Percentiles rank a stretch among this genome's conserved stretches.
These are phyloP conservation scores for Gymnopilus dilepis DNA, from an alignment of 768 basidiomycete genomes.

Conservation along the genomic window DNA sequence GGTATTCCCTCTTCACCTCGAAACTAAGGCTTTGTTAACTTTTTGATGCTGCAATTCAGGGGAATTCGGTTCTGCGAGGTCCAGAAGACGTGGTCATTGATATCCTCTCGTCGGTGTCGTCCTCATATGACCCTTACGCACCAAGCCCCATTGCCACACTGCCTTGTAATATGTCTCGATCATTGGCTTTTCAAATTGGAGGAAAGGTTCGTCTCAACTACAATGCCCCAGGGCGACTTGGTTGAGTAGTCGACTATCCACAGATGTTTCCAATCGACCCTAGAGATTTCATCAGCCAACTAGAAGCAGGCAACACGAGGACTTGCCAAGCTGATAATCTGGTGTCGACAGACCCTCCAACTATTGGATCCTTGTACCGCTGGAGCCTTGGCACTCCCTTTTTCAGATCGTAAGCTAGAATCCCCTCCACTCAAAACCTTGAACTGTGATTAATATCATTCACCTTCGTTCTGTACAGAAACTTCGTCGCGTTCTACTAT, in stretches of 20 bases:
- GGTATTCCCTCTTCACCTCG: constrained; percentile 40
- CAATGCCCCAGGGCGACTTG: not conserved
- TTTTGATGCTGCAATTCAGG: constrained; percentile 40
- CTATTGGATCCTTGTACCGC: constrained; percentile 55
- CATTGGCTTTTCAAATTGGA: constrained; percentile 65
- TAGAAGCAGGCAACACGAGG: constrained; percentile 37
- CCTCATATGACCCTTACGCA: constrained; percentile 35
- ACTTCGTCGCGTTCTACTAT: constrained; percentile 69
- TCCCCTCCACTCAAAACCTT: not conserved
- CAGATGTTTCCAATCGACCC: constrained; percentile 72
- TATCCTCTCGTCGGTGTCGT: constrained; percentile 46
- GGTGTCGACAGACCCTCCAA: constrained; percentile 65
- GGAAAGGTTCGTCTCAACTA: constrained; percentile 43
- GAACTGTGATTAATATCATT: not conserved
- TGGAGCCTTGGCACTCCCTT: constrained; percentile 81
- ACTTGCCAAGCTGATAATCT: constrained; percentile 61
- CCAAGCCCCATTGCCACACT: constrained; percentile 36
- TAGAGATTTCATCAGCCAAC: constrained; percentile 63
- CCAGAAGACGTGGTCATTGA: constrained; percentile 65
- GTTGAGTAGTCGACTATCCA: not conserved
- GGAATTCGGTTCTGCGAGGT: constrained; percentile 74
- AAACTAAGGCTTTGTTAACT: not conserved
- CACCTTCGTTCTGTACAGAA: constrained; percentile 39
- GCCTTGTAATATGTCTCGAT: constrained; percentile 60
- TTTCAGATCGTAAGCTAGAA: constrained; percentile 68